phyloP scores from a whole-genome alignment of 352 stramenopile species.

The Phytophthora kernoviae region DNA sequence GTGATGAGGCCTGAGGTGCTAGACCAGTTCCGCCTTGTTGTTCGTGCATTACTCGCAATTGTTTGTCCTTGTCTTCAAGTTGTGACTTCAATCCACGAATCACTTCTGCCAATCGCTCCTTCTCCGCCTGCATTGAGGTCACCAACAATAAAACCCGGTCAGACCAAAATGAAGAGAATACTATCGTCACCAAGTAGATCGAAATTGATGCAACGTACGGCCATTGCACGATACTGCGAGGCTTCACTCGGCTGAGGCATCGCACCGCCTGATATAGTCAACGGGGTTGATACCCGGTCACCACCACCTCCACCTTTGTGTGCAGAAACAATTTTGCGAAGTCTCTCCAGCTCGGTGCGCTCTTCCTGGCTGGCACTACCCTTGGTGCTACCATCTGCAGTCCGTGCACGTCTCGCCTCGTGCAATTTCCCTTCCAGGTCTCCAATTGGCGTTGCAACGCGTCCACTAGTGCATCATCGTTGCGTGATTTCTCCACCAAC shows the following conservation, averaged over 20 bases:
- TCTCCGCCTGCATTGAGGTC: constrained; percentile 52
- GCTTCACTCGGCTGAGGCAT: constrained; percentile 58
- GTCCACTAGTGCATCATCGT: constrained; percentile 81
- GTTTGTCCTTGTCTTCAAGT: constrained; percentile 66
- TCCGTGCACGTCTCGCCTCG: constrained; percentile 66
- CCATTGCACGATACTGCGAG: constrained; percentile 56
- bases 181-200: not conserved
- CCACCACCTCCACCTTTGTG: constrained; percentile 29
- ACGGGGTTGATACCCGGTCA: constrained; percentile 2
- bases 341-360: constrained; percentile 52
- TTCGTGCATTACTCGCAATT: constrained; percentile 30
- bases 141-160: not conserved
- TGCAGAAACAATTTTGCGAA: constrained; percentile 37
- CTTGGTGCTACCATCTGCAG: constrained; percentile 47
- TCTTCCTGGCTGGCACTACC: constrained; percentile 35
- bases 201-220: constrained; percentile 35
- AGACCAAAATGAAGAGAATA: not conserved
- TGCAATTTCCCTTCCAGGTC: constrained; percentile 57
- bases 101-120: constrained; percentile 61
- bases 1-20: not conserved
- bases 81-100: constrained; percentile 59
- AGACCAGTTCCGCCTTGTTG: constrained; percentile 1
- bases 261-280: not conserved
- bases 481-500: constrained; percentile 80
- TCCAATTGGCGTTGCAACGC: constrained; percentile 74